These are phyloP conservation scores for Pseudoturritis turrita DNA, from an alignment of 345 rosid genomes.

Conservation along the genomic window DNA sequence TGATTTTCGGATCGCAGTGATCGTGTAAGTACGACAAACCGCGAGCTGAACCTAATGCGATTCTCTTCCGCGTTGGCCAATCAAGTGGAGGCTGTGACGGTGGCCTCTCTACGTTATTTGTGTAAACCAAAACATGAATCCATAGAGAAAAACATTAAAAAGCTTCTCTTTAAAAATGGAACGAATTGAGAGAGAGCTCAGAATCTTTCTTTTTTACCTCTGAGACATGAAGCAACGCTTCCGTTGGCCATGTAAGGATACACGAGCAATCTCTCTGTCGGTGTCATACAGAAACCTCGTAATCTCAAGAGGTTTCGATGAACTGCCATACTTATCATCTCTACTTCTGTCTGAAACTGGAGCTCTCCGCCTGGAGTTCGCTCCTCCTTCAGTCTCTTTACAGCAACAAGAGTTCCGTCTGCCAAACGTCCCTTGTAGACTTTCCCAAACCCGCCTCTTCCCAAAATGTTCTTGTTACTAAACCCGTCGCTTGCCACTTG, in stretches of 20 bases:
- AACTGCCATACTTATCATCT: conserved; percentile 99
- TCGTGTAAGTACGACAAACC: conserved; percentile 96
- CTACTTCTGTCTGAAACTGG: conserved; percentile 98
- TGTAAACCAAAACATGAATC: neutral
- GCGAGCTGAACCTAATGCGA: conserved; percentile 93
- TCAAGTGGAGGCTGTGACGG: conserved; percentile 83
- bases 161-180: neutral
- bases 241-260: conserved; percentile 99
- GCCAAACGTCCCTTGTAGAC: conserved; percentile 94
- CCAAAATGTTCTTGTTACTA: conserved; percentile 87
- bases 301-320: conserved; percentile 89
- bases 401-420: conserved; percentile 91
- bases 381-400: conserved; percentile 93
- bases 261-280: conserved; percentile 86
- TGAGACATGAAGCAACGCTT: conserved; percentile 93
- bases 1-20: conserved; percentile 97
- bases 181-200: neutral
- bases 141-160: neutral
- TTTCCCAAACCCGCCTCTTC: conserved; percentile 98
- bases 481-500: conserved; percentile 95
- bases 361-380: conserved; percentile 97
- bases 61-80: conserved; percentile 81
- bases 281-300: conserved; percentile 97
- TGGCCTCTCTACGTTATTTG: conserved; percentile 56
- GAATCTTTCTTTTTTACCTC: conserved; percentile 44